These are phyloP conservation scores for Acrocalymma vagum DNA, from an alignment of 2,329 filamentous ascomycete species.

Conservation along the genomic window DNA sequence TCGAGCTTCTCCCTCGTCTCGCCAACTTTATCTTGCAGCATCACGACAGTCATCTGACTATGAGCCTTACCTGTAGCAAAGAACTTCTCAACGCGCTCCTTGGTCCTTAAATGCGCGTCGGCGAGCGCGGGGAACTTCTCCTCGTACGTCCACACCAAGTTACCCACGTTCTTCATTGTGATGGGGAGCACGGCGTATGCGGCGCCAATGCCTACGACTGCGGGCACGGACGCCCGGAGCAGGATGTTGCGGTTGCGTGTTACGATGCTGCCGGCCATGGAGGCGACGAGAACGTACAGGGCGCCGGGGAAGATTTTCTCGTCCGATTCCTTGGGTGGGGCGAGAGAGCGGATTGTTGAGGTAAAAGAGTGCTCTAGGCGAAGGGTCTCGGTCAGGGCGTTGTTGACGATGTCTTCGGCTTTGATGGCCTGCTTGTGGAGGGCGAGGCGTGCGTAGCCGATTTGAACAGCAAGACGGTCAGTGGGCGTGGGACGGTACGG, in stretches of 20 bases:
- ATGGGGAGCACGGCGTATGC: conserved; percentile 87
- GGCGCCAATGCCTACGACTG: conserved; percentile 81
- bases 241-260: conserved; percentile 87
- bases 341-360: conserved; percentile 85
- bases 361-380: conserved; percentile 90
- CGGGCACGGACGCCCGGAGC: conserved; percentile 77
- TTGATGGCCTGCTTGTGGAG: conserved; percentile 78
- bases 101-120: conserved; percentile 78
- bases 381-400: conserved; percentile 80
- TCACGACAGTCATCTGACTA: conserved; percentile 72
- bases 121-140: conserved; percentile 84
- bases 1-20: conserved; percentile 80
- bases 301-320: conserved; percentile 89
- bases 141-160: conserved; percentile 92
- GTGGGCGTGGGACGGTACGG: conserved; percentile 75
- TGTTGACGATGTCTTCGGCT: conserved; percentile 85
- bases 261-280: conserved; percentile 94
- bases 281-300: conserved; percentile 91
- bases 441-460: conserved; percentile 81
- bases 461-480: conserved; percentile 84
- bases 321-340: conserved; percentile 82
- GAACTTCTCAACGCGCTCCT: conserved; percentile 73
- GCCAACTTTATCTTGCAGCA: conserved; percentile 82
- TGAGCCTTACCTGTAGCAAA: conserved; percentile 79
- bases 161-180: conserved; percentile 87